These are phyloP conservation scores for Alloteropsis angusta DNA, from an alignment of 202 grass and related monocot species.

Conservation along the genomic window DNA sequence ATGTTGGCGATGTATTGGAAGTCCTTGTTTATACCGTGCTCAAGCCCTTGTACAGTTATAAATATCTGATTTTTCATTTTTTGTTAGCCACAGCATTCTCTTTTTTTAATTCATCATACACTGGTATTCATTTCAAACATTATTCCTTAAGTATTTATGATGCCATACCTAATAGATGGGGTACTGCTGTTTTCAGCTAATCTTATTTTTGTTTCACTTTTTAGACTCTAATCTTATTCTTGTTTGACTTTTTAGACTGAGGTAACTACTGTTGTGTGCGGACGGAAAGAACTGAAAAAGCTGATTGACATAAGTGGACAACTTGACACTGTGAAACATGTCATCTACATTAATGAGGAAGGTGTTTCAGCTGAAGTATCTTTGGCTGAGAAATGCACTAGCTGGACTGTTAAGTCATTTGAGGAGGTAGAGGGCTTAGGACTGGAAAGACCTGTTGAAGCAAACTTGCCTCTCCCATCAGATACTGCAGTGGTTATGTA, in stretches of 20 bases:
- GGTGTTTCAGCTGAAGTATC: conserved; percentile 66
- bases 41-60: background rate
- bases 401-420: conserved; percentile 65
- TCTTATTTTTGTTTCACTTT: conserved; percentile 23
- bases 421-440: conserved; percentile 74
- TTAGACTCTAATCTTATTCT: conserved; percentile 51
- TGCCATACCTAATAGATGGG: background rate
- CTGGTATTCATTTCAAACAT: background rate
- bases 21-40: background rate
- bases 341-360: conserved; percentile 78
- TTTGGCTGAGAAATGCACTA: conserved; percentile 56
- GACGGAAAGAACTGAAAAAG: conserved; percentile 83
- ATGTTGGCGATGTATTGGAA: background rate
- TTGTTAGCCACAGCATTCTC: background rate
- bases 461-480: conserved; percentile 52
- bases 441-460: conserved; percentile 46
- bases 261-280: conserved; percentile 76
- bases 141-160: background rate
- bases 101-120: background rate
- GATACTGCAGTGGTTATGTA: conserved; percentile 96
- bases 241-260: conserved; percentile 64
- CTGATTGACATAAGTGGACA: conserved; percentile 74
- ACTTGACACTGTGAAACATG: conserved; percentile 76
- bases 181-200: background rate
- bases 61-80: background rate